A percentile compares a stretch with the other conserved stretches of the same genome.
Conservation (phyloP, 2,329 filamentous ascomycete genomes). For the Alternaria sp. region DNA sequence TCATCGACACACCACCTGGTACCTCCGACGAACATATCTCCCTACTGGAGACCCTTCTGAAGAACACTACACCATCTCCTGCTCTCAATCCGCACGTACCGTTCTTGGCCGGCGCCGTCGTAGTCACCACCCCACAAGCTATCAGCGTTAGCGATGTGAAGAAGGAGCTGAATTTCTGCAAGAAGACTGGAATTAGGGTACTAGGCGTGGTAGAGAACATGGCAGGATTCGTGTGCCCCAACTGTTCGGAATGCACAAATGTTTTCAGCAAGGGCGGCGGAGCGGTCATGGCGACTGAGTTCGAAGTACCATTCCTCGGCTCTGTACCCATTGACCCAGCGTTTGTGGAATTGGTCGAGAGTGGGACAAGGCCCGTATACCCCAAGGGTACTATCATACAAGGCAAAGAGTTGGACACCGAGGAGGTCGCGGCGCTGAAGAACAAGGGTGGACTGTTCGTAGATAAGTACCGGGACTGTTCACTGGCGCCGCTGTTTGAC, state of each 20-base stretch:
- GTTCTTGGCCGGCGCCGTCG: conserved; percentile 78
- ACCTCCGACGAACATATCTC: conserved; percentile 98
- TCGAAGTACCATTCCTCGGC: conserved; percentile 82
- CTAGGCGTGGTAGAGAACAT: conserved; percentile 97
- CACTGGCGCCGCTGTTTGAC: conserved; percentile 71
- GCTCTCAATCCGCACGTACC: conserved; percentile 10
- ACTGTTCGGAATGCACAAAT: conserved; percentile 83
- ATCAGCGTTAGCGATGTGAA: conserved; percentile 92
- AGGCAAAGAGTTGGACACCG: conserved; percentile 39
- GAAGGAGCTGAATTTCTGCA: conserved; percentile 93
- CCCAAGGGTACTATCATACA: conserved; percentile 67
- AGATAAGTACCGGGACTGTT: conserved; percentile 76
- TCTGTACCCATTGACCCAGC: conserved; percentile 91
- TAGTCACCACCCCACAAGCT: conserved; percentile 95
- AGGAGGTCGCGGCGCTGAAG: conserved; percentile 13
- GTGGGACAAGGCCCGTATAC: conserved; percentile 69
- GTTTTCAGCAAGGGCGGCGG: conserved; percentile 93
- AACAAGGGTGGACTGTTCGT: conserved; percentile 59
- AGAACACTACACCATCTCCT: conserved; percentile 32
- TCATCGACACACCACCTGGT: conserved; percentile 95
- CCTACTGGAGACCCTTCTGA: conserved; percentile 79
- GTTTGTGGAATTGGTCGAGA: conserved; percentile 87
- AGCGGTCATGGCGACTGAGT: conserved; percentile 85
- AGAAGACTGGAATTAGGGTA: conserved; percentile 78
- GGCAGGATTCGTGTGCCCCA: conserved; percentile 85